A percentile compares a stretch with the other conserved stretches of the same genome.
phyloP scores from a whole-genome alignment of 371 early-diverging fungal genomes.

The Batkoa obscura region DNA sequence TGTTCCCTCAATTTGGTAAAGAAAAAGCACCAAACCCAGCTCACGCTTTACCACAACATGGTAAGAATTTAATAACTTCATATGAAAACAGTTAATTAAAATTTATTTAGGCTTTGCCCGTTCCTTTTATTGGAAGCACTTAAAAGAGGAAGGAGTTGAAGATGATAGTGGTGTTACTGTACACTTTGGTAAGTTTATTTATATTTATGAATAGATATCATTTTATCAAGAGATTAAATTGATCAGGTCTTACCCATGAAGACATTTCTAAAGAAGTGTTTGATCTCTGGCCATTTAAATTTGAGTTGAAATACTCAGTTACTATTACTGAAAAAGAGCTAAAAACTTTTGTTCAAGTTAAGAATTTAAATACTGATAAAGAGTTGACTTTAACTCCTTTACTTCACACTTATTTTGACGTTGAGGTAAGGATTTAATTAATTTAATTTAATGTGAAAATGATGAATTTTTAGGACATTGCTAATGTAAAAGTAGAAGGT shows the following conservation, averaged over 20 bases:
- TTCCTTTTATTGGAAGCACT: conserved; percentile 41
- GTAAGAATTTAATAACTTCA: conserved; percentile 14
- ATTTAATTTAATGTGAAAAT: not conserved
- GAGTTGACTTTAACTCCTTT: conserved; percentile 66
- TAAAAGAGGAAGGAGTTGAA: conserved; percentile 26
- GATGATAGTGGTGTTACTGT: conserved; percentile 34
- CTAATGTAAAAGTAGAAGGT: conserved; percentile 35
- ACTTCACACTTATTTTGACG: conserved; percentile 76
- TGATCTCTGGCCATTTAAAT: conserved; percentile 46
- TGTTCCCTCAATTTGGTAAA: conserved; percentile 9
- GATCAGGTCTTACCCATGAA: conserved; percentile 29
- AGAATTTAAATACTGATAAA: conserved; percentile 41
- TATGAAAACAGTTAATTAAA: not conserved
- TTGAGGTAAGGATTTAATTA: conserved; percentile 30
- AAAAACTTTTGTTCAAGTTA: conserved; percentile 36
- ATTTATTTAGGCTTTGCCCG: conserved; percentile 41
- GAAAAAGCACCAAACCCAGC: conserved; percentile 7
- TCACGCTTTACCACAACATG: conserved; percentile 25
- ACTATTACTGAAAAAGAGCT: conserved; percentile 44
- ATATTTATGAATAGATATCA: not conserved
- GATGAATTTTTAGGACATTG: conserved; percentile 24
- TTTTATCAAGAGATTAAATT: not conserved
- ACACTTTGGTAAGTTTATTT: conserved; percentile 27
- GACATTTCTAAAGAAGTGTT: conserved; percentile 25
- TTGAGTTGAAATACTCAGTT: conserved; percentile 61